Evolutionary conservation across 2,329 filamentous ascomycete species (phyloP).

Genomic region (Botrytis fabae): DNA sequence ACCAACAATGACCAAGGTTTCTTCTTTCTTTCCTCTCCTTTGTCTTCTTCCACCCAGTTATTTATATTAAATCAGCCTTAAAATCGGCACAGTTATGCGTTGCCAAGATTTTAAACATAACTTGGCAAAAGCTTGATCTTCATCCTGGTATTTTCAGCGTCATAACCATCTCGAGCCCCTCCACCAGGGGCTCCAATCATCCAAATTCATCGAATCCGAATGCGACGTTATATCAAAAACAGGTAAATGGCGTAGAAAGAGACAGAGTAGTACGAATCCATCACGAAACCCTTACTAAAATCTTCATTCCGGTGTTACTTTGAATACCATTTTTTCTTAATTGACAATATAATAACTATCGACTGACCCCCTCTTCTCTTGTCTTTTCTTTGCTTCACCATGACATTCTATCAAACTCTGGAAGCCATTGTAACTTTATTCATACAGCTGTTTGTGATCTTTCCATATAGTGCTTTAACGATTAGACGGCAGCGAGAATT

Average conservation of each 20-base stretch:
- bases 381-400: constrained; percentile 18
- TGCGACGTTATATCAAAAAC: constrained; percentile 1
- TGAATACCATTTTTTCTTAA: not conserved
- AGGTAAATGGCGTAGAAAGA: not conserved
- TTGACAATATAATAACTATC: not conserved
- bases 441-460: constrained; percentile 39
- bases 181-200: not conserved
- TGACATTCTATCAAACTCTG: constrained; percentile 26
- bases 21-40: not conserved
- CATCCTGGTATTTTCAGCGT: constrained; percentile 24
- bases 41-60: not conserved
- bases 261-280: not conserved
- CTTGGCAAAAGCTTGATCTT: constrained; percentile 35
- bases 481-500: constrained; percentile 33
- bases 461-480: constrained; percentile 40
- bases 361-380: not conserved
- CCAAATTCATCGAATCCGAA: not conserved
- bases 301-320: not conserved
- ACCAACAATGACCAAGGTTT: not conserved
- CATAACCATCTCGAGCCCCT: not conserved
- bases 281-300: not conserved
- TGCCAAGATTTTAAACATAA: constrained; percentile 4
- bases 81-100: not conserved
- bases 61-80: not conserved
- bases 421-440: constrained; percentile 30